Base-by-base conservation (phyloP, 306 rosid species). In the Malus domestica region DNA sequence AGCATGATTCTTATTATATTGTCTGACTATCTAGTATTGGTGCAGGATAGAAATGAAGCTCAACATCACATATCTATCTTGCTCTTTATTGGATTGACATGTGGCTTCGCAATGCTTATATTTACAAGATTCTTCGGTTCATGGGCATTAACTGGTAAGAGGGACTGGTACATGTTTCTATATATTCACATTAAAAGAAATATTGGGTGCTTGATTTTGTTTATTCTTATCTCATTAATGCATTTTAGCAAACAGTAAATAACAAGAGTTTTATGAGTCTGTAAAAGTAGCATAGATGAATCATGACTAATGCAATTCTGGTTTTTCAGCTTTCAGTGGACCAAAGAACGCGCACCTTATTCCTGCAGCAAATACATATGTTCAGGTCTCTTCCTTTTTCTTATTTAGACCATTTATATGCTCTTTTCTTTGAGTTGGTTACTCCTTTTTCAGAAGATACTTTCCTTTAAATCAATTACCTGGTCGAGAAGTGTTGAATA, bases 351-450 rank as follows among this genome's bases (percentile, higher is more conserved):
- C 29, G 58, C 84, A 91, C 35, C 15, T 91, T 78, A 88, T 91
- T 67, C 90, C 98, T 23, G 96, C 96, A 70, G 97, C 97, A 67
- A 90, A 87, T 85, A 85, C 87, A 33, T 94, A 91, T 65, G 90
- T 92, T 67, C 97, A 94, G 98, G 98, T 94, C 73, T 63, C 6
- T 64, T 71, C 46, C 51, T 18, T n/a, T 11, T 78, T 11, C 27
- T 22, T 70, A 3, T 70, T 6, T 6, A 58, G 61, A 4, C 14
- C 61, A 32, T 38, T 35, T 45, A 38, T 23, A 9, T 42, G 45
- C 45, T 42, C 12, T 42, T 42, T 42, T 42, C 12, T 22, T 74
- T 19, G 6, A 54, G 15, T 44, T 72, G 32, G 38, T 67, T 33
- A 8, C 44, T 74, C 45, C 33, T 20, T 10, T 33, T 12, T 68